Conservation (phyloP, 257 asterid species). For the Cynanchum wilfordii region DNA sequence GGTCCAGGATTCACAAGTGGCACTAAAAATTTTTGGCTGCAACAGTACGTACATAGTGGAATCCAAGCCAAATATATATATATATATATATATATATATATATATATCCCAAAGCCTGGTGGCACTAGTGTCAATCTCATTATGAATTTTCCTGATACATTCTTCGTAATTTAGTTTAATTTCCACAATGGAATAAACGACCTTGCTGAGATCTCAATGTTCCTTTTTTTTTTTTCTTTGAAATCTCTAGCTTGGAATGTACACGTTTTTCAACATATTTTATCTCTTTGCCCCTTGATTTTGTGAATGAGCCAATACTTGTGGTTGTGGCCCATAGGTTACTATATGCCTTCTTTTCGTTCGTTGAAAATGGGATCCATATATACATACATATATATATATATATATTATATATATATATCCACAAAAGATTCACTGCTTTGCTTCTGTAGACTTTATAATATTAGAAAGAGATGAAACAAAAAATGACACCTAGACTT, state of each 20-base stretch:
- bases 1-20: background rate
- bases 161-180: background rate
- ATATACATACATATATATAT: too few relatives aligned
- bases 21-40: too few relatives aligned
- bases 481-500: slow-evolving; percentile 9
- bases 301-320: background rate
- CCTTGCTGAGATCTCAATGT: background rate
- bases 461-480: slow-evolving; percentile 1
- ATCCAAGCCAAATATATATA: background rate
- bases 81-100: too few relatives aligned
- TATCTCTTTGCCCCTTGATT: slow-evolving; percentile 1
- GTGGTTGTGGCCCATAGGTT: background rate
- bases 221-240: background rate
- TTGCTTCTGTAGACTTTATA: background rate
- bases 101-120: background rate
- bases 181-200: background rate
- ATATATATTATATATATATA: background rate
- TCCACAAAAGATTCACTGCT: background rate
- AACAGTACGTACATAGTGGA: background rate
- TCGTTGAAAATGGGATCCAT: background rate
- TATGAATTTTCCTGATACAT: background rate
- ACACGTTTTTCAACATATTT: background rate
- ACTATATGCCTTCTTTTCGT: background rate
- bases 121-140: background rate
- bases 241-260: background rate